Evolutionary conservation across 202 grass and related monocot genomes (phyloP), one percentile per base, ranked within the genome.

Genomic region (Elaeis oleifera): DNA sequence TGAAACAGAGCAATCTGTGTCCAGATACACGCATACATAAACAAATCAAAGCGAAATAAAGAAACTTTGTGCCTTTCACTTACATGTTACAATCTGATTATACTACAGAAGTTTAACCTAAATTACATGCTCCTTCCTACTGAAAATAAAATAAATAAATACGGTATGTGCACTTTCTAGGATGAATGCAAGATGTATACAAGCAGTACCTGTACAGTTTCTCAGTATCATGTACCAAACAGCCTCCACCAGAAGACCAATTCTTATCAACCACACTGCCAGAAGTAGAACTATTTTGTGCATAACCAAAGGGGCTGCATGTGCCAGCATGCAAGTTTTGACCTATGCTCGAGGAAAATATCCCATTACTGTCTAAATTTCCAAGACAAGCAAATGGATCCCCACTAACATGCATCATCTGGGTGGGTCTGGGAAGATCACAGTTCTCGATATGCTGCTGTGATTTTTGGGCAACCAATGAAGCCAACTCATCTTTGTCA

Each of bases 351-450:
- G 64, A 55, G 53, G 77, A 20, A 20, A 61, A 71, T 26, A 50
- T 18, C 6, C 36, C 72, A 58, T 28, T 70, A 24, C 56, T 74
- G 67, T 83, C 65, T n/a, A 74, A 71, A 16, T 54, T 74, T 58
- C 60, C 69, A 60, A 57, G 69, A 18, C 24, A 20, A 44, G 56
- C 65, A 54, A 80, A 53, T 55, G 71, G 66, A 31, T 59, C 49
- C 23, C 49, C 60, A 29, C 28, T 60, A 83, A 74, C 36, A 63
- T 28, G 23, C 26, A 71, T 20, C 32, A 50, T 71, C 60, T 89
- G 82, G 16, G 71, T 72, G 14, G 94, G 85, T 62, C 52, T 92
- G 63, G 94, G 94, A 18, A 92, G 83, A 81, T 97, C 94, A 7
- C 81, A 86, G 49, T 89, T 92, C 26, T 80, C 88, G 54, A 92